Base-by-base conservation (phyloP, 164 flowering plant species). In the Magnolia kwangsiensis region DNA sequence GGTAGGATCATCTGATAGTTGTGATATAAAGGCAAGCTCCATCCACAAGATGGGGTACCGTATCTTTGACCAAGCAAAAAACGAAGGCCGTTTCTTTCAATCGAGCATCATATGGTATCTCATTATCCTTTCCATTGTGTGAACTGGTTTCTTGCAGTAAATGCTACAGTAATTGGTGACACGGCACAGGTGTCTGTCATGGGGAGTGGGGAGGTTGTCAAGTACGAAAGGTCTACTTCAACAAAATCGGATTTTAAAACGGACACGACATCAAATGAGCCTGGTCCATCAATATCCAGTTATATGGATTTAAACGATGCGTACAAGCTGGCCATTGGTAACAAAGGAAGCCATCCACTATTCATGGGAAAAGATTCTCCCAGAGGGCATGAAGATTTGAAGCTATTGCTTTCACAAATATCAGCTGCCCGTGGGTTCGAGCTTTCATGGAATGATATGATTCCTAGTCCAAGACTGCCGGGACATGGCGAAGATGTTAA, bases 291-390 rank as follows among this genome's bases (percentile, higher is more conserved):
- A 74, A 67, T 67, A 67, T 37, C 88, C 21, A 81, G 61, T 64
- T 67, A 71, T 49, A 67, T 90, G 86, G 96, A 91, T 65, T 87
- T 90, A 70, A 87, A 88, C 70, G 95, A 91, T 84, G 95, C 97
- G 74, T 91, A 90, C 80, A 90, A 86, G 80, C 78, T 94, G 51
- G 97, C 89, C 70, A 75, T 89, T 18, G 82, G 90, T 78, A 84
- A 71, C 50, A 87, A 78, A 77, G 89, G 89, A 76, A 85, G 88
- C 79, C 91, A 89, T 59, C 78, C 85, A 24, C 91, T 86, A 76
- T 80, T 84, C 80, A 78, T 76, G 55, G 80, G 83, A 13, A 90
- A 87, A 74, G 91, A 92, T 59, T 84, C 91, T 76, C 50, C 90
- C 20, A 87, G 85, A 79, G 74, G 85, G 61, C 84, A 82, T 82